Evolutionary conservation across 169 alveolate species (phyloP).

Genomic region (Theileria parva): DNA sequence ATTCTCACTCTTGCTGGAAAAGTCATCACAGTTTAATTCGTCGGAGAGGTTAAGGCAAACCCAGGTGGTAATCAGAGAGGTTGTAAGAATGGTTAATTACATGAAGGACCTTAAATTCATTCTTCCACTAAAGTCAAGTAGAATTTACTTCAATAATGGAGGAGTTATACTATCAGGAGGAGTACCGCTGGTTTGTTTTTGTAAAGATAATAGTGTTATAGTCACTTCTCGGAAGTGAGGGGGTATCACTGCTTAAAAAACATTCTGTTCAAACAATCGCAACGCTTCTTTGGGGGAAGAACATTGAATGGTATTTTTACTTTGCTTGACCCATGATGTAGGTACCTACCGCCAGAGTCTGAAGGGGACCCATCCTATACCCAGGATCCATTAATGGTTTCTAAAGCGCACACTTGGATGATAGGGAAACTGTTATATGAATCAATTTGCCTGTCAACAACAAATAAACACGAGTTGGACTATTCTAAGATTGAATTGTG

Average conservation of each 20-base stretch:
- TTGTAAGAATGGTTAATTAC: constrained; percentile 38
- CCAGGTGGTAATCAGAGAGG: constrained; percentile 57
- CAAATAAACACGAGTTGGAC: constrained; percentile 34
- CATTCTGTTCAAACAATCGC: constrained; percentile 50
- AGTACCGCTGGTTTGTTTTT: constrained; percentile 31
- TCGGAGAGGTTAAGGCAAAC: constrained; percentile 43
- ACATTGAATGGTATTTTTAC: constrained; percentile 40
- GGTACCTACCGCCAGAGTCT: constrained; percentile 74
- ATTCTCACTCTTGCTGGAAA: constrained; percentile 51
- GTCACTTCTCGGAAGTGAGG: constrained; percentile 26
- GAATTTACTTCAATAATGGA: constrained; percentile 52
- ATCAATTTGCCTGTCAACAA: constrained; percentile 39
- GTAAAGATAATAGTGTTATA: neutral
- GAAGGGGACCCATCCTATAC: constrained; percentile 43
- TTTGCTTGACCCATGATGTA: constrained; percentile 19
- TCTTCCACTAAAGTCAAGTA: constrained; percentile 67
- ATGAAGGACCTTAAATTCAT: constrained; percentile 45
- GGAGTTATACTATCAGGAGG: constrained; percentile 56
- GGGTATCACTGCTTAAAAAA: constrained; percentile 15
- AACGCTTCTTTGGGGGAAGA: constrained; percentile 62
- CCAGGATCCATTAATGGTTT: constrained; percentile 26
- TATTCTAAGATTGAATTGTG: constrained; percentile 33
- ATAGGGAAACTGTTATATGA: constrained; percentile 65
- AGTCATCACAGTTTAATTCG: constrained; percentile 35
- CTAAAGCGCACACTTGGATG: constrained; percentile 70